phyloP scores from a whole-genome alignment of 2,329 filamentous ascomycete genomes.

The Cordyceps farinosa region DNA sequence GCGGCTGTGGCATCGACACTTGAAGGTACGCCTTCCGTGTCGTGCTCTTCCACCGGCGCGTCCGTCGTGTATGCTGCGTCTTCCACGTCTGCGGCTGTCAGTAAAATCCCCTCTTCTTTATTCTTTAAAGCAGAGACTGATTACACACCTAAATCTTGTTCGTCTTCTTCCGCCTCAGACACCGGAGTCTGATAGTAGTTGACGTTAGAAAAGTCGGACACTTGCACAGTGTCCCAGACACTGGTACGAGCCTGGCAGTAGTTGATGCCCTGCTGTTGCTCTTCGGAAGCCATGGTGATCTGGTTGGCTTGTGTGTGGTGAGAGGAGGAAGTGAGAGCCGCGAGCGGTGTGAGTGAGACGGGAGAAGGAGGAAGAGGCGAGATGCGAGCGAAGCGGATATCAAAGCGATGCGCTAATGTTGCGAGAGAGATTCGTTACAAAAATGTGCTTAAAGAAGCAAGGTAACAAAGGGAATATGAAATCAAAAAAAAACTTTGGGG shows the following conservation, averaged over 20 bases:
- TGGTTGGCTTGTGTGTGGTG: slow-evolving; percentile 1
- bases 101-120: background rate
- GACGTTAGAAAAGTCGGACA: slow-evolving; percentile 12
- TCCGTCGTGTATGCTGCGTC: slow-evolving; percentile 17
- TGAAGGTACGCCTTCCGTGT: slow-evolving; percentile 10
- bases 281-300: slow-evolving; percentile 16
- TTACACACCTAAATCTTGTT: slow-evolving; percentile 10
- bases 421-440: slow-evolving; percentile 7
- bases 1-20: background rate
- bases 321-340: background rate
- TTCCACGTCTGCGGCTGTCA: background rate
- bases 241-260: slow-evolving; percentile 6
- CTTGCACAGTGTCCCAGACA: slow-evolving; percentile 5
- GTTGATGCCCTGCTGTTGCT: slow-evolving; percentile 6
- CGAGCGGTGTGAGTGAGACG: background rate
- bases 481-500: background rate
- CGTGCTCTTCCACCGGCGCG: slow-evolving; percentile 9
- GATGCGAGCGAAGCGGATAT: background rate
- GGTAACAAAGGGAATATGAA: slow-evolving; percentile 6
- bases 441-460: background rate
- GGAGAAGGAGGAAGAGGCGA: background rate
- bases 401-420: background rate
- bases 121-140: background rate
- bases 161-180: slow-evolving; percentile 10
- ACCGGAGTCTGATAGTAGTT: slow-evolving; percentile 1